Conservation (phyloP, 352 stramenopile genomes). For the Phytophthora citrophthora region DNA sequence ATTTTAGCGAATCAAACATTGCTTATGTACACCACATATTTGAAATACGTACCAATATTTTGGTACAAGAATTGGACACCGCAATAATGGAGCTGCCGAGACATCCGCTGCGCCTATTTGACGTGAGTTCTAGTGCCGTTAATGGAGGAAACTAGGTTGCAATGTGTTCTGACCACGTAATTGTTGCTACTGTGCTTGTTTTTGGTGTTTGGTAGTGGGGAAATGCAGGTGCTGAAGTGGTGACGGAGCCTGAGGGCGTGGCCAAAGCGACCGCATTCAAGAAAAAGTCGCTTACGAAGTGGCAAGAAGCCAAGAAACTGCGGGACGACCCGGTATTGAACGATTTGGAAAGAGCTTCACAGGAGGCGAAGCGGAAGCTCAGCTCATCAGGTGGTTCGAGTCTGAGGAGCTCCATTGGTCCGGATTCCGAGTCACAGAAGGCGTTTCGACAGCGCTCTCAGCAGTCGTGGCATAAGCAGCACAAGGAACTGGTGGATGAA, state of each 20-base stretch:
- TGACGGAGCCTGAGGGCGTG: constrained; percentile 41
- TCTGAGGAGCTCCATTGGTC: constrained; percentile 14
- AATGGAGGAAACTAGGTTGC: not conserved
- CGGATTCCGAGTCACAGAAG: constrained; percentile 8
- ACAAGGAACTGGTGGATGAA: constrained; percentile 45
- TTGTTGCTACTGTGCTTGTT: not conserved
- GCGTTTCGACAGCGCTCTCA: constrained; percentile 63
- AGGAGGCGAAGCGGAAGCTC: constrained; percentile 30
- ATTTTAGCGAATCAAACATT: constrained; percentile 27
- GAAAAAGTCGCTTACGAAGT: constrained; percentile 46
- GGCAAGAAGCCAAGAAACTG: constrained; percentile 52
- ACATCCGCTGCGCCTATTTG: constrained; percentile 33
- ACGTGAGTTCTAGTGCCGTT: constrained; percentile 18
- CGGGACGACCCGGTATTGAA: constrained; percentile 53
- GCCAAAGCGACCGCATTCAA: constrained; percentile 54
- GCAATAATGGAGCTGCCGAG: constrained; percentile 12
- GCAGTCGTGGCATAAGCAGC: constrained; percentile 71
- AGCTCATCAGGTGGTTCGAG: constrained; percentile 11
- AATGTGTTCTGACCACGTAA: not conserved
- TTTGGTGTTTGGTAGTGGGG: constrained; percentile 13
- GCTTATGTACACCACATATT: constrained; percentile 8
- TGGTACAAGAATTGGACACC: not conserved
- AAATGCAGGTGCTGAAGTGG: constrained; percentile 13
- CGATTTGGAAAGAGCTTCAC: constrained; percentile 35
- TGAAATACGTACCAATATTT: not conserved